Evolutionary conservation across 208 protist species (phyloP), one percentile per base, ranked within the genome.

Genomic region (Crithidia mellificae): DNA sequence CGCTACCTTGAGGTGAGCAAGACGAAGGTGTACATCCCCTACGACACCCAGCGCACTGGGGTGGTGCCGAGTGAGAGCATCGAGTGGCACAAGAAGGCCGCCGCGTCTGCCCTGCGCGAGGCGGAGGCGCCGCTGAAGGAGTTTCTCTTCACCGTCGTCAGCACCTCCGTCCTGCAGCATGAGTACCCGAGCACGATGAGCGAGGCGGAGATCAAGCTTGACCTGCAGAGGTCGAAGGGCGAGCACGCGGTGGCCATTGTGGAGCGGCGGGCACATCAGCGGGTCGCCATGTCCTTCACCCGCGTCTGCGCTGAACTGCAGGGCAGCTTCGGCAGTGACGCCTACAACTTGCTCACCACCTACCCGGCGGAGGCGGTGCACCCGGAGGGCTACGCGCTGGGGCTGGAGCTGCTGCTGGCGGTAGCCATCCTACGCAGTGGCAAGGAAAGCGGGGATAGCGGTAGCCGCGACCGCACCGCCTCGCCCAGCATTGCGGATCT

Each of bases 11-110:
- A 81, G 49, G 68, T 47, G 22, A 78, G 58, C 30, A 59, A 68
- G 49, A 63, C 68, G 46, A 78, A 78, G 50, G 54, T 85, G 7
- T 80, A 63, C 69, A 79, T 85, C 34, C 74, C 80, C 5, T 85
- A 78, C 53, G 80, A 79, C 14, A 54, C 49, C 0, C 80, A 85
- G 50, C 54, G 59, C 6, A 63, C 50, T 12, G 80, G 80, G 24
- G 34, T 79, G 2, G 9, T 67, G 29, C 71, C 80, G 6, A 57
- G 52, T 30, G 72, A 79, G 52, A 63, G 80, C 50, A 73, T 70
- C 17, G 62, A 69, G 29, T 53, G 25, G 9, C 52, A 81, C 50
- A 72, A 72, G 66, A 54, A 52, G 17, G 53, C 52, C 0, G 80
- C 80, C 2, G 58, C 53, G 2, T 4, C 63, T 19, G 41, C 43